A percentile compares a stretch with the other conserved stretches of the same genome.
Conservation (phyloP, 163 green algal genomes). For the Chlamydomonas reinhardtii region DNA sequence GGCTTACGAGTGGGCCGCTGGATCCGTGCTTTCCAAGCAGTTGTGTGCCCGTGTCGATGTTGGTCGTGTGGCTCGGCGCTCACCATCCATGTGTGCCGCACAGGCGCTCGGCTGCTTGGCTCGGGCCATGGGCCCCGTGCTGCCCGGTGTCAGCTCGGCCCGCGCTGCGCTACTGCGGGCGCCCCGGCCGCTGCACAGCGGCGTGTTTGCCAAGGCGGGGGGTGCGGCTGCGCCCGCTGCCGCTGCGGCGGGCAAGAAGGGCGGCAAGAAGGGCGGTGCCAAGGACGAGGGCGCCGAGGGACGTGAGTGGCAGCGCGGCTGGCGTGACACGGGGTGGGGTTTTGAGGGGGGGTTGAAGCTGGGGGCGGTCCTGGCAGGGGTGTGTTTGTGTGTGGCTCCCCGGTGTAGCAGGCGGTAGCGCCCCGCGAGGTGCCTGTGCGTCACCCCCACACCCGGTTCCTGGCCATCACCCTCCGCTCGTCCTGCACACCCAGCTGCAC, state of each 20-base stretch:
- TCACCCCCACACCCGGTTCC: too few species aligned
- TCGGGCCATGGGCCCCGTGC: conserved; percentile 1
- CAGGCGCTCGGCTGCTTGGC: conserved; percentile 32
- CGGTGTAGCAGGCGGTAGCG: too few species aligned
- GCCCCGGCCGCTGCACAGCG: background rate
- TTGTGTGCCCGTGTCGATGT: background rate
- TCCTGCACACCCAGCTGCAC: too few species aligned
- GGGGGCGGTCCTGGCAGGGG: too few species aligned
- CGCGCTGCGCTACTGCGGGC: background rate
- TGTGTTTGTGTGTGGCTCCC: too few species aligned
- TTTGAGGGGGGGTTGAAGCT: background rate
- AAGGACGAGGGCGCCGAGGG: conserved; percentile 40
- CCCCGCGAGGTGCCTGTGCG: too few species aligned
- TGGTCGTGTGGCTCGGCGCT: background rate
- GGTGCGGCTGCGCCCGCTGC: background rate
- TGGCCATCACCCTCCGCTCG: too few species aligned
- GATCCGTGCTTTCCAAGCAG: background rate
- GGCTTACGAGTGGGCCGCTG: background rate
- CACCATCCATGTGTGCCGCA: background rate
- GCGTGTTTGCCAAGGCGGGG: background rate
- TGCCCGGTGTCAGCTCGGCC: conserved; percentile 5
- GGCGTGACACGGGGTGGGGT: background rate
- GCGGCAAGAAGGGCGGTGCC: background rate
- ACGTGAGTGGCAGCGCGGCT: background rate
- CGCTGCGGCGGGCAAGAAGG: conserved; percentile 28